A percentile compares a stretch with the other conserved stretches of the same genome.
These are phyloP conservation scores for Thermothelomyces thermophilus DNA, from an alignment of 2,329 filamentous ascomycete genomes.

Conservation along the genomic window DNA sequence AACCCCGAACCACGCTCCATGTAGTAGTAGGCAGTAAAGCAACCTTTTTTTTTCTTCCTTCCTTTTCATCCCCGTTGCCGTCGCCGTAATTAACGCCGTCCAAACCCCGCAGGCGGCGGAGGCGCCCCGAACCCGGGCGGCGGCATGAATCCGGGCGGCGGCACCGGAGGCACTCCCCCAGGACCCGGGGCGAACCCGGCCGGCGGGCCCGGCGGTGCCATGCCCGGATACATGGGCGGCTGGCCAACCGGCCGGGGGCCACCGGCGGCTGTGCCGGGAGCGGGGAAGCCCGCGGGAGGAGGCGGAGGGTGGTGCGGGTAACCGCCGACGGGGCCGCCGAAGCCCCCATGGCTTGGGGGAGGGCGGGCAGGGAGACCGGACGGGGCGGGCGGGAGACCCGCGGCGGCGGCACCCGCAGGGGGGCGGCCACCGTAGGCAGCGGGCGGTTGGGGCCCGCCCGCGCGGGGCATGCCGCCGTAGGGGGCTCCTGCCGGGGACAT, in stretches of 20 bases:
- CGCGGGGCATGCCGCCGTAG: slow-evolving; percentile 19
- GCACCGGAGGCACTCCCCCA: slow-evolving; percentile 21
- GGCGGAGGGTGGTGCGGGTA: slow-evolving; percentile 35
- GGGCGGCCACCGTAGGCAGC: slow-evolving; percentile 13
- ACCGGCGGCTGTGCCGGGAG: not conserved
- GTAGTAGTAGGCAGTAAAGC: no score
- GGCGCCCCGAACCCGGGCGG: slow-evolving; percentile 20
- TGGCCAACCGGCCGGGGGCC: not conserved
- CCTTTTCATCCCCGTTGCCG: no score
- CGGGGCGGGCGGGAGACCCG: slow-evolving; percentile 40
- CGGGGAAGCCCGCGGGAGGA: slow-evolving; percentile 30
- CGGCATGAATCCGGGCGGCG: slow-evolving; percentile 1
- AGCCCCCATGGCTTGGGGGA: slow-evolving; percentile 40
- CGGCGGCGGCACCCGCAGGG: slow-evolving; percentile 14
- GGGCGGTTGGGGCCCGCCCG: slow-evolving; percentile 12
- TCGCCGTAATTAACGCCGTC: slow-evolving; percentile 20
- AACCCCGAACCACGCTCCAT: no score
- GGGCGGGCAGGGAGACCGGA: slow-evolving; percentile 46
- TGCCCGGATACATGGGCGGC: not conserved
- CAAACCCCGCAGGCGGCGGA: slow-evolving; percentile 25
- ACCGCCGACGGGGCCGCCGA: slow-evolving; percentile 39
- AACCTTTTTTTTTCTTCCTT: no score
- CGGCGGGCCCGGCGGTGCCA: slow-evolving; percentile 23
- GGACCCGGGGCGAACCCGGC: slow-evolving; percentile 41
- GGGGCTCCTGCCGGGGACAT: slow-evolving; percentile 23